A percentile compares a stretch with the other conserved stretches of the same genome.
phyloP scores from a whole-genome alignment of 768 basidiomycete species.

The Leccinum olivaceopallidum region DNA sequence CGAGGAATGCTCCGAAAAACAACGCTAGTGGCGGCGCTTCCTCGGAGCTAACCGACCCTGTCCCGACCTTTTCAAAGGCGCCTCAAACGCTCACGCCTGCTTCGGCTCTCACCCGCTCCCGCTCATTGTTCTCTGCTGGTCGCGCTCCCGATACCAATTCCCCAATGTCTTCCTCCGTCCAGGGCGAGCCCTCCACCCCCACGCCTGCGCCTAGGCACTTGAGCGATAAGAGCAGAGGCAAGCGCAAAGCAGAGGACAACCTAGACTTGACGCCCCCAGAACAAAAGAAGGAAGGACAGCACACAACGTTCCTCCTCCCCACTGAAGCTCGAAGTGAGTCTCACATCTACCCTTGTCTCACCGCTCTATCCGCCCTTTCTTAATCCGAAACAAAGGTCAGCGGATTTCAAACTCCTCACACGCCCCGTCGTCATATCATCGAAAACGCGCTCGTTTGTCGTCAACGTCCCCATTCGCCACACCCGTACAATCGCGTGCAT shows the following conservation, averaged over 20 bases:
- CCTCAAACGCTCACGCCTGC: constrained; percentile 13
- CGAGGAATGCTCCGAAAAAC: constrained; percentile 17
- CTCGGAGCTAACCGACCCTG: constrained; percentile 20
- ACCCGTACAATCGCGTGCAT: constrained; percentile 32
- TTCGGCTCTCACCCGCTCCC: constrained; percentile 23
- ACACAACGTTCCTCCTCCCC: constrained; percentile 62
- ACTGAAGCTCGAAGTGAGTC: constrained; percentile 58
- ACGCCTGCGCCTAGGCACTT: constrained; percentile 33
- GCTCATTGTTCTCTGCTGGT: constrained; percentile 15
- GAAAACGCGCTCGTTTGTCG: constrained; percentile 68
- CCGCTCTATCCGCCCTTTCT: constrained; percentile 25
- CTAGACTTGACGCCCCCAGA: constrained; percentile 71
- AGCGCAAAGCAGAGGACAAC: constrained; percentile 75
- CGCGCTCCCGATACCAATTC: constrained; percentile 8
- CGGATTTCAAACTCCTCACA: constrained; percentile 54
- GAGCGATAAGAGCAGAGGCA: constrained; percentile 49
- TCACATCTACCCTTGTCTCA: constrained; percentile 17
- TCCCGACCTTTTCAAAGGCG: constrained; percentile 9
- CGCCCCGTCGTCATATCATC: constrained; percentile 72
- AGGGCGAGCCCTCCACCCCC: constrained; percentile 33
- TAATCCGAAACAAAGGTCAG: constrained; percentile 43
- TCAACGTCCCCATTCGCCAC: constrained; percentile 36
- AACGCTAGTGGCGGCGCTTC: constrained; percentile 20
- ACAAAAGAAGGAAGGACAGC: constrained; percentile 48
- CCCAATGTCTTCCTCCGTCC: constrained; percentile 16